Base-by-base conservation (phyloP, 768 basidiomycete species). In the Psilocybe tampanensis region DNA sequence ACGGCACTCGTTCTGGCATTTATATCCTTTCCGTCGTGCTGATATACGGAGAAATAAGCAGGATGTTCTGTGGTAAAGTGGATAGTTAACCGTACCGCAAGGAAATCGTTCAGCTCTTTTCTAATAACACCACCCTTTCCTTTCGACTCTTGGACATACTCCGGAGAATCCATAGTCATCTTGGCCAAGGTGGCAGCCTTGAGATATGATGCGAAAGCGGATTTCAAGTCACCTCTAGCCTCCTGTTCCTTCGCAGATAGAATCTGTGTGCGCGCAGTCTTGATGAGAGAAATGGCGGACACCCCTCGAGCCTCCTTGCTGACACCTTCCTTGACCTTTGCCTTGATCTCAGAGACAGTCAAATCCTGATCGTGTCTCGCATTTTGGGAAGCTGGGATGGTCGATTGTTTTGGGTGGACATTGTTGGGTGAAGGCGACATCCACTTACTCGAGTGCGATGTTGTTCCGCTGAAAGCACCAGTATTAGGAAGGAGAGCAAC, bases 21-120 rank as follows among this genome's bases (percentile, higher is more conserved):
- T 22, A 82, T 64, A 62, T 81, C 79, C n/a, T 62, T 61, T 33
- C 74, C 72, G 53, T 78, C 76, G 47, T 64, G 62, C 75, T 79
- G 49, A 6, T 12, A 39, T 6, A 15, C 6, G 19, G 17, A 44
- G 12, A 41, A n/a, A 15, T 33, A 32, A 62, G 26, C 26, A 8
- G 41, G 50, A 19, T 42, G 19, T 33, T 42, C n/a, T 7, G 18
- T 15, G 24, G 44, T 52, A 34, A 36, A 21, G 2, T 9, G 29
- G 41, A 49, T 19, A 43, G 1, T 33, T 24, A 5, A 33, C 75
- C 80, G 29, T 64, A 92, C 90, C 76, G 83, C 78, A 63, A 85
- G 77, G 58, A 91, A 89, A 21, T 85, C 83, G 42, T 75, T 64
- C 53, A 90, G 79, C 62, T 90, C 88, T 70, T 81, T 85, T 70